Percentiles rank a stretch among this genome's conserved stretches.
Evolutionary conservation across 805 yeast genomes (phyloP).

Genomic region (Metschnikowia bowlesiae): DNA sequence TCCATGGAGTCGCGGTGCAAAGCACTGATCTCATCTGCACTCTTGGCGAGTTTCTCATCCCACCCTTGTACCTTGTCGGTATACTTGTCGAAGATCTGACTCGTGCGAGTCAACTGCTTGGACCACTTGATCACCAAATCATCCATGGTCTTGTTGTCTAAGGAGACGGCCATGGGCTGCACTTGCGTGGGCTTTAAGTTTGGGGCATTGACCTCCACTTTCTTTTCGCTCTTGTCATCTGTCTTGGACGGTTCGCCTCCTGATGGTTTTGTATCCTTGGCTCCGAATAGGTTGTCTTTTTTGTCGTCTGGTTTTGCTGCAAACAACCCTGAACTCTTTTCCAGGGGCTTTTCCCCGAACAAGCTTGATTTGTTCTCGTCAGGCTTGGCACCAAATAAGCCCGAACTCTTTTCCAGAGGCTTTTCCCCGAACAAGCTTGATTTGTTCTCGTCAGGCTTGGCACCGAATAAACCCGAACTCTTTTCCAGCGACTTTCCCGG

Average conservation of each 20-base stretch:
- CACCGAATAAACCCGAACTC: slow-evolving; percentile 9
- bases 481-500: background rate
- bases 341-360: slow-evolving; percentile 16
- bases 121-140: slow-evolving; percentile 94
- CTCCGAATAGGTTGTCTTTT: slow-evolving; percentile 17
- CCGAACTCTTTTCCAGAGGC: slow-evolving; percentile 10
- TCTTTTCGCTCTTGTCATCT: slow-evolving; percentile 10
- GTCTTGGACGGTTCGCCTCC: slow-evolving; percentile 20
- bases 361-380: slow-evolving; percentile 13
- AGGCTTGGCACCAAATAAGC: slow-evolving; percentile 17
- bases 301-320: slow-evolving; percentile 1
- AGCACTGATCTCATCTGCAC: slow-evolving; percentile 79
- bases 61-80: slow-evolving; percentile 73
- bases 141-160: slow-evolving; percentile 88
- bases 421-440: no score
- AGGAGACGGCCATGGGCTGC: slow-evolving; percentile 65
- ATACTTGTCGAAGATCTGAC: slow-evolving; percentile 69
- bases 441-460: slow-evolving; percentile 11
- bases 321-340: background rate
- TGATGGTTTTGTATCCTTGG: slow-evolving; percentile 10
- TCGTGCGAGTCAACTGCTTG: slow-evolving; percentile 67
- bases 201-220: slow-evolving; percentile 17
- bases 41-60: slow-evolving; percentile 79
- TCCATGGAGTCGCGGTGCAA: slow-evolving; percentile 71
- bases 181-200: slow-evolving; percentile 49